Percentiles rank a stretch among this genome's conserved stretches.
These are phyloP conservation scores for Rhodotorula sp. DNA, from an alignment of 1,284 basidiomycete species.

Conservation along the genomic window DNA sequence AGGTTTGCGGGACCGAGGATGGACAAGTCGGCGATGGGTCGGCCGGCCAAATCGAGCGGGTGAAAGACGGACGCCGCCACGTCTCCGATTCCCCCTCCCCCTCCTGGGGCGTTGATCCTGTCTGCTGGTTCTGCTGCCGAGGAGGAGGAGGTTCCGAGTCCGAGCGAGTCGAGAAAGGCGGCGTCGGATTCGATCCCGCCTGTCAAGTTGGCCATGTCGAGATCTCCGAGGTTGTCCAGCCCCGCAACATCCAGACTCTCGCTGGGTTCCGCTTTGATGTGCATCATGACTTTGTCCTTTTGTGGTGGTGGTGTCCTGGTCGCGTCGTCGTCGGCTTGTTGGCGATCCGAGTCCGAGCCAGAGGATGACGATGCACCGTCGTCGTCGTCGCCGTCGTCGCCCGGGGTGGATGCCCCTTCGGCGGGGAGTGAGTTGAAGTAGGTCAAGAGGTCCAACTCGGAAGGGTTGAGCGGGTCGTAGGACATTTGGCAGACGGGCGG, in stretches of 20 bases:
- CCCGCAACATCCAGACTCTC: no score
- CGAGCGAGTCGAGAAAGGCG: slow-evolving; percentile 26
- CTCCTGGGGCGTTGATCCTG: neutral
- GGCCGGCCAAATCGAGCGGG: slow-evolving; percentile 23
- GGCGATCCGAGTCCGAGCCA: neutral
- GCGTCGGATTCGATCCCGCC: neutral
- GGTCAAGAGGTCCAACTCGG: slow-evolving; percentile 26
- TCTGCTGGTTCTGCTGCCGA: neutral
- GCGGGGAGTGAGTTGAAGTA: slow-evolving; percentile 15
- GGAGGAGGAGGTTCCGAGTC: neutral
- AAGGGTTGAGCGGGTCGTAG: slow-evolving; percentile 25
- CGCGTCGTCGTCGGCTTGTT: neutral
- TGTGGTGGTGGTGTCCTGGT: neutral
- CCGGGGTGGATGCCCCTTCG: slow-evolving; percentile 8
- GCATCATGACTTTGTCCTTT: neutral
- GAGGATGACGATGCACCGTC: slow-evolving; percentile 11
- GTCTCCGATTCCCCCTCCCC: slow-evolving; percentile 21
- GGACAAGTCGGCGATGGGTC: slow-evolving; percentile 11
- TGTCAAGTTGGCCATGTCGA: neutral
- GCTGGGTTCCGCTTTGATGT: neutral
- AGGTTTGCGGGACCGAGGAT: slow-evolving; percentile 7
- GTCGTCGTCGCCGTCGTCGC: slow-evolving; percentile 7
- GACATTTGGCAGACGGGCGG: slow-evolving; percentile 27
- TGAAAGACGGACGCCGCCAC: slow-evolving; percentile 20
- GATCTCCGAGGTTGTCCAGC: slow-evolving; percentile 7